Percentiles rank a stretch among this genome's conserved stretches.
Conservation (phyloP, 1,284 basidiomycete species). For the Inonotus obliquus region DNA sequence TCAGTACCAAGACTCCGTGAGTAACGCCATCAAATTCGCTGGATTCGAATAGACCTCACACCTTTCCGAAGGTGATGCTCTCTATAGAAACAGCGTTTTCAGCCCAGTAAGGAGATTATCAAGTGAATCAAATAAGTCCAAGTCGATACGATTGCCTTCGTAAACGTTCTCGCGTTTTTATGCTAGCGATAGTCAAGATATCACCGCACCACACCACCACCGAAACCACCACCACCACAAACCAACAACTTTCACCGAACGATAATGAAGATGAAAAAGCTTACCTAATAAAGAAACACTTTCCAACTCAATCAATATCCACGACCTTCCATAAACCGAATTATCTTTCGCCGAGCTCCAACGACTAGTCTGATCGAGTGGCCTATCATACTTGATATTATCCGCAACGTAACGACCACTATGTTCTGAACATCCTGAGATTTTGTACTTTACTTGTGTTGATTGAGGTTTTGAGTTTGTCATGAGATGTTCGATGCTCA, state of each 20-base stretch:
- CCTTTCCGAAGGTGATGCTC: conserved; percentile 76
- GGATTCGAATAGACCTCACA: conserved; percentile 28
- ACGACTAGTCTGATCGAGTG: conserved; percentile 58
- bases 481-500: neutral
- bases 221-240: neutral
- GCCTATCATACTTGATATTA: conserved; percentile 61
- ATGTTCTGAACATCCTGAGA: conserved; percentile 60
- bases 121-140: neutral
- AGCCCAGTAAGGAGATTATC: neutral
- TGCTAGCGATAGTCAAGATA: neutral
- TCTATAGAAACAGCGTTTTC: conserved; percentile 34
- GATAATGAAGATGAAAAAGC: conserved; percentile 25
- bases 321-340: conserved; percentile 52
- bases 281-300: conserved; percentile 58
- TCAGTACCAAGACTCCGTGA: conserved; percentile 2
- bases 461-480: conserved; percentile 1
- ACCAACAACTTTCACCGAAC: neutral
- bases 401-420: conserved; percentile 64
- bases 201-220: neutral
- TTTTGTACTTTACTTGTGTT: conserved; percentile 36
- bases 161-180: neutral
- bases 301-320: conserved; percentile 64
- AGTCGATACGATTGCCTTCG: neutral
- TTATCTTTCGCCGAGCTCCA: conserved; percentile 63
- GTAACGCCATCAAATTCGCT: conserved; percentile 7